phyloP scores from a whole-genome alignment of 495 filamentous ascomycete species.

The Penicilliopsis zonata region DNA sequence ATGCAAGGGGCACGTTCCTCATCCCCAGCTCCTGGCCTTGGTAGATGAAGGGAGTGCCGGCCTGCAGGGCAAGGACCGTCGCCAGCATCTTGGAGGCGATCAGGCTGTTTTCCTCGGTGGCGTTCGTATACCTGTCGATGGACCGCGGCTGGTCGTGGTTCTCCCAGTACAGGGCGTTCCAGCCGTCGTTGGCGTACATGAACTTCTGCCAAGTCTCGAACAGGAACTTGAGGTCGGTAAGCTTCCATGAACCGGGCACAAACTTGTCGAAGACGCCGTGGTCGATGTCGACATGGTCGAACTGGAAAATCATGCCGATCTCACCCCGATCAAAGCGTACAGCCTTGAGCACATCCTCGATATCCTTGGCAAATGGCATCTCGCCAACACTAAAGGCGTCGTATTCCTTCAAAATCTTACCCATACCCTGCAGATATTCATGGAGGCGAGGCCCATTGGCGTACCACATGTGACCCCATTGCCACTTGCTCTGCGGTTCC shows the following conservation, averaged over 20 bases:
- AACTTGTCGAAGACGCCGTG: conserved; percentile 40
- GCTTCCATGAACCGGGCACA: conserved; percentile 36
- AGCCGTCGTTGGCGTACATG: conserved; percentile 57
- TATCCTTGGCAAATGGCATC: conserved; percentile 47
- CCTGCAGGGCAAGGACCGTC: conserved; percentile 42
- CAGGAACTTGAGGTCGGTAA: conserved; percentile 44
- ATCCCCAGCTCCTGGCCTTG: conserved; percentile 73
- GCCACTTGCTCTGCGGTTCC: conserved; percentile 34
- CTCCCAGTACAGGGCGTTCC: conserved; percentile 62
- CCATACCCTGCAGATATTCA: conserved; percentile 50
- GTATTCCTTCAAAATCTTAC: conserved; percentile 54
- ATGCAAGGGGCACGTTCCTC: conserved; percentile 52
- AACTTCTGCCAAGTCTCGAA: conserved; percentile 54
- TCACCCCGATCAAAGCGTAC: conserved; percentile 46
- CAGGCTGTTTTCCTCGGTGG: conserved; percentile 30
- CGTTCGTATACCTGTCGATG: conserved; percentile 47
- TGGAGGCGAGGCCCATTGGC: conserved; percentile 56
- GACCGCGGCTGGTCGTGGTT: conserved; percentile 62
- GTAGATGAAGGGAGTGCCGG: conserved; percentile 61
- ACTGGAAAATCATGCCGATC: conserved; percentile 68
- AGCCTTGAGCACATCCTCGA: conserved; percentile 46
- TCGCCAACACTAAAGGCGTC: conserved; percentile 62
- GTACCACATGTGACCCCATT: conserved; percentile 44
- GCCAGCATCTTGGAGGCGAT: conserved; percentile 51
- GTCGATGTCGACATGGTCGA: conserved; percentile 52